Evolutionary conservation across 495 filamentous ascomycete genomes (phyloP), one percentile per base, ranked within the genome.

Genomic region (Acidiella bohemica): DNA sequence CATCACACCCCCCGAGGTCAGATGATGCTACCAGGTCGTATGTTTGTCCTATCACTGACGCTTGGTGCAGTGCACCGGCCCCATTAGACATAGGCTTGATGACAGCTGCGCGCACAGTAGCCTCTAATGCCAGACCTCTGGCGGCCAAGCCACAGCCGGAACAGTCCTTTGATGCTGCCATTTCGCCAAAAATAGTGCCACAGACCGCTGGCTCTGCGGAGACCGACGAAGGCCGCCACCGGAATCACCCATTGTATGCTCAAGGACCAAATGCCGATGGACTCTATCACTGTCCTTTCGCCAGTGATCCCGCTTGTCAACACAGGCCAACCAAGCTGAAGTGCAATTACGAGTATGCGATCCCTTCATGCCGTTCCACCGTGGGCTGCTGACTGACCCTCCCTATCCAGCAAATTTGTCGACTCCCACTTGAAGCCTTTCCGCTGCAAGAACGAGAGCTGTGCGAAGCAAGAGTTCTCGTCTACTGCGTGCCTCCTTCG

Each of bases 381-480:
- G 8, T 13, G 5, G 6, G 5, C 7, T 37, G 19, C 34, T 37
- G 20, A 37, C 34, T 12, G 17, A 8, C 7, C 17, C 38, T 16
- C 25, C 9, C 18, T 8, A 19, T 19, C 10, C 63, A 94, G 86
- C 68, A 93, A 93, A 69, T 88, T 87, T 56, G 70, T 95, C 53
- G 86, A 95, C 60, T 92, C 86, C 14, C 86, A 95, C 61, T 58
- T 93, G 57, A 90, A 87, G 69, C 86, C 86, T 14, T 93, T 93
- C 65, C 76, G 82, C 27, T 95, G 86, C 76, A 87, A 84, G 71
- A 68, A 75, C 39, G 67, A 75, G 35, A 67, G 68, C 26, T 95
- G 86, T 60, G 71, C 78, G 58, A 78, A 81, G 57, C 70, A 75
- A 42, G 72, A 76, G 26, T 95, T 95, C 52, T 93, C 85, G 25